These are phyloP conservation scores for Cutaneotrichosporon cavernicola DNA, from an alignment of 1,284 basidiomycete species.

Conservation along the genomic window DNA sequence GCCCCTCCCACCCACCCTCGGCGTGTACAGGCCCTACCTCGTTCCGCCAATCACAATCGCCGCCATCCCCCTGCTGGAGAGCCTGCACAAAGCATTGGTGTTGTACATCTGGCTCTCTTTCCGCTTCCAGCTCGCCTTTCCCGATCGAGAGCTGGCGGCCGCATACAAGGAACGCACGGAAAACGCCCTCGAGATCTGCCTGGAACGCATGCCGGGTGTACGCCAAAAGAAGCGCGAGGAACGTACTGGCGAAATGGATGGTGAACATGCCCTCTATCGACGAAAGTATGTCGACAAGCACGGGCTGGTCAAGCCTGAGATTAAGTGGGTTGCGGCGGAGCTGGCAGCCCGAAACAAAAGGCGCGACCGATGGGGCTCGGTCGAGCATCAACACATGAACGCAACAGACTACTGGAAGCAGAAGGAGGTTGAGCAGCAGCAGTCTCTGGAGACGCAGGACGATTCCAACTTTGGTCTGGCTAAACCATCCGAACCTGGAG, in stretches of 20 bases:
- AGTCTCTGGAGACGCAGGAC: neutral
- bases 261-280: constrained; percentile 12
- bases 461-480: neutral
- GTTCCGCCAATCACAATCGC: constrained; percentile 39
- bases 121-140: constrained; percentile 73
- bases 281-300: constrained; percentile 17
- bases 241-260: constrained; percentile 13
- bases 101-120: constrained; percentile 84
- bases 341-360: neutral
- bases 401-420: neutral
- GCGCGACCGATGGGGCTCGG: neutral
- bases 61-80: constrained; percentile 63
- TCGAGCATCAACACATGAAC: neutral
- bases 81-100: constrained; percentile 75
- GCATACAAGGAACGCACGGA: constrained; percentile 68
- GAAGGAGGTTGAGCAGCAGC: neutral
- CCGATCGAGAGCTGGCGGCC: constrained; percentile 59
- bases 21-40: constrained; percentile 7
- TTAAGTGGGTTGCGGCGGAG: constrained; percentile 13
- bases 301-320: constrained; percentile 17
- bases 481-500: neutral
- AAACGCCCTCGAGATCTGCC: constrained; percentile 61
- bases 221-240: constrained; percentile 29
- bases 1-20: constrained; percentile 26
- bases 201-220: constrained; percentile 48